A percentile compares a stretch with the other conserved stretches of the same genome.
These are phyloP conservation scores for Hypoxylon rickii DNA, from an alignment of 495 filamentous ascomycete species.

Conservation along the genomic window DNA sequence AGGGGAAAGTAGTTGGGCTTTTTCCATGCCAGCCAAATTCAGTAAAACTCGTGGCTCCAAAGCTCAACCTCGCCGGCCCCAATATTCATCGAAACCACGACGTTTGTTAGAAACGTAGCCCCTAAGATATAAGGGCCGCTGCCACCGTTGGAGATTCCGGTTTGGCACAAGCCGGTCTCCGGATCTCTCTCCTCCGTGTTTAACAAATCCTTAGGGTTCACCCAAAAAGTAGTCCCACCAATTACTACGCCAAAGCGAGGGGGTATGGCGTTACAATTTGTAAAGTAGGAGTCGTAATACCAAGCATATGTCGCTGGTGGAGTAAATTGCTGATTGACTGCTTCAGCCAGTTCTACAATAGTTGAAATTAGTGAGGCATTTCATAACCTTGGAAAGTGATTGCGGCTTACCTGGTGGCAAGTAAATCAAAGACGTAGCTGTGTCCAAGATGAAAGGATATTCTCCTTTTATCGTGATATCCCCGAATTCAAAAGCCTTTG, in stretches of 20 bases:
- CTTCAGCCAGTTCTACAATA: conserved; percentile 50
- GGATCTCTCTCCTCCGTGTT: conserved; percentile 41
- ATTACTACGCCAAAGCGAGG: conserved; percentile 60
- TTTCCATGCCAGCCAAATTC: background rate
- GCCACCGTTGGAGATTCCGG: conserved; percentile 48
- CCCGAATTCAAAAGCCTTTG: conserved; percentile 45
- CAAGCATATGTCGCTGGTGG: conserved; percentile 56
- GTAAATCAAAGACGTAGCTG: conserved; percentile 51
- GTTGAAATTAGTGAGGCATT: background rate
- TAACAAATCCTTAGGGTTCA: conserved; percentile 62
- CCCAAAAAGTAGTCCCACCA: conserved; percentile 51
- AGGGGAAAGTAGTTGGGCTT: too few species aligned
- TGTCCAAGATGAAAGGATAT: conserved; percentile 54
- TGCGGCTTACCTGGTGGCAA: conserved; percentile 36
- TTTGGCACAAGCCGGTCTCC: conserved; percentile 52
- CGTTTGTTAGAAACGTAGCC: conserved; percentile 67
- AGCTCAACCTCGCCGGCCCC: conserved; percentile 36
- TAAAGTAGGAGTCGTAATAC: conserved; percentile 54
- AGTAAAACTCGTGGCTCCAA: conserved; percentile 16
- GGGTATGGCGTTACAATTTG: conserved; percentile 58
- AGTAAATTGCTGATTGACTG: conserved; percentile 57
- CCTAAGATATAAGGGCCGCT: conserved; percentile 60
- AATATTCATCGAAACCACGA: conserved; percentile 65
- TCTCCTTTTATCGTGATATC: conserved; percentile 36
- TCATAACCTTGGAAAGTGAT: background rate